Percentiles rank a stretch among this genome's conserved stretches.
Evolutionary conservation across 2,329 filamentous ascomycete species (phyloP).

Genomic region (Fusarium coffeatum): DNA sequence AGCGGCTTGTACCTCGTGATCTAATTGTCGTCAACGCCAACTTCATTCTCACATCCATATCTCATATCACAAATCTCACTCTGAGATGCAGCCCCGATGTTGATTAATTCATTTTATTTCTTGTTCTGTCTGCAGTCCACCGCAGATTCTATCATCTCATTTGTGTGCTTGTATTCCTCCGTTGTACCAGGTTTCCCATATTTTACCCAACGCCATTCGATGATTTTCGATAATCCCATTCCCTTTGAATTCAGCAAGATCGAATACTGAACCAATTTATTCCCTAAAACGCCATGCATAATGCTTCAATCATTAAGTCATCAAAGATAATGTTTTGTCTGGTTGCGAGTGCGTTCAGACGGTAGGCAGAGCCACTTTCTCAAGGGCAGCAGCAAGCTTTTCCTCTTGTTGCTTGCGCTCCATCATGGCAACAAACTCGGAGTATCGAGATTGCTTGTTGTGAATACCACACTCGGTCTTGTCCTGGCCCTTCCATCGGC

Average conservation of each 20-base stretch:
- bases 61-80: conserved; percentile 7
- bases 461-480: conserved; percentile 99
- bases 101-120: conserved; percentile 26
- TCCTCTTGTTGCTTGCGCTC: conserved; percentile 73
- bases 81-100: background rate
- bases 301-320: conserved; percentile 48
- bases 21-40: conserved; percentile 25
- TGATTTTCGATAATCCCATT: conserved; percentile 29
- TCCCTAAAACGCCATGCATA: conserved; percentile 44
- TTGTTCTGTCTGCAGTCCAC: conserved; percentile 27
- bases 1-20: conserved; percentile 42
- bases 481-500: conserved; percentile 93
- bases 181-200: conserved; percentile 12
- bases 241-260: conserved; percentile 16
- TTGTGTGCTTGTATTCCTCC: conserved; percentile 28
- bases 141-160: conserved; percentile 22
- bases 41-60: conserved; percentile 29
- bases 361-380: conserved; percentile 46
- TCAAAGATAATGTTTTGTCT: conserved; percentile 33
- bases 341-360: conserved; percentile 43
- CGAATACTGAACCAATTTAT: conserved; percentile 27
- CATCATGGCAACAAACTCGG: conserved; percentile 81
- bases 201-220: conserved; percentile 42
- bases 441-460: conserved; percentile 95
- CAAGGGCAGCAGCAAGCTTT: conserved; percentile 47